phyloP scores from a whole-genome alignment of 805 yeast species.

The Cyberlindnera xishuangbannaensis region DNA sequence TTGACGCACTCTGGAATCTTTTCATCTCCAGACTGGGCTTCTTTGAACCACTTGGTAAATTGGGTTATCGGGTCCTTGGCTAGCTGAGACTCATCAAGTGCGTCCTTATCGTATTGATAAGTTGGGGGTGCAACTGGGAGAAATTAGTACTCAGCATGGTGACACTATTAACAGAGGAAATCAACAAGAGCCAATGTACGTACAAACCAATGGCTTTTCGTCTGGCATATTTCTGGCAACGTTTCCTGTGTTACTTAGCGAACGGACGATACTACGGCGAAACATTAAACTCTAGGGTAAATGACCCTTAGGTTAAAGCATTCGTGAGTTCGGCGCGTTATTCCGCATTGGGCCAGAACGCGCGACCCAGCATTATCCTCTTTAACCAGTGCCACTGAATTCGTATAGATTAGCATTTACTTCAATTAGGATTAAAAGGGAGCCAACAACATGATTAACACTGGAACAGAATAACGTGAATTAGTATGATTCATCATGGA shows the following conservation, averaged over 20 bases:
- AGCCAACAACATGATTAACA: too few species aligned
- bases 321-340: not conserved
- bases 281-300: too few species aligned
- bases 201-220: conserved; percentile 23
- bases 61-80: conserved; percentile 61
- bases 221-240: conserved; percentile 6
- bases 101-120: conserved; percentile 73
- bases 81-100: conserved; percentile 50
- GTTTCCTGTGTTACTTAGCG: not conserved
- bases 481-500: too few species aligned
- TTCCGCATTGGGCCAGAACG: not conserved
- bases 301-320: too few species aligned
- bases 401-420: too few species aligned
- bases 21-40: conserved; percentile 53
- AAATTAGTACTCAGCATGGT: conserved; percentile 3
- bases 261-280: not conserved
- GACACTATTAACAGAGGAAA: too few species aligned
- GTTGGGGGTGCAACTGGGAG: conserved; percentile 69
- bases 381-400: too few species aligned
- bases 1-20: conserved; percentile 77
- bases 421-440: too few species aligned
- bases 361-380: too few species aligned
- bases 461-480: too few species aligned
- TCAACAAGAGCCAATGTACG: conserved; percentile 3
- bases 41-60: conserved; percentile 80